phyloP scores from a whole-genome alignment of 2,329 filamentous ascomycete genomes.

The Apiospora saccharicola region DNA sequence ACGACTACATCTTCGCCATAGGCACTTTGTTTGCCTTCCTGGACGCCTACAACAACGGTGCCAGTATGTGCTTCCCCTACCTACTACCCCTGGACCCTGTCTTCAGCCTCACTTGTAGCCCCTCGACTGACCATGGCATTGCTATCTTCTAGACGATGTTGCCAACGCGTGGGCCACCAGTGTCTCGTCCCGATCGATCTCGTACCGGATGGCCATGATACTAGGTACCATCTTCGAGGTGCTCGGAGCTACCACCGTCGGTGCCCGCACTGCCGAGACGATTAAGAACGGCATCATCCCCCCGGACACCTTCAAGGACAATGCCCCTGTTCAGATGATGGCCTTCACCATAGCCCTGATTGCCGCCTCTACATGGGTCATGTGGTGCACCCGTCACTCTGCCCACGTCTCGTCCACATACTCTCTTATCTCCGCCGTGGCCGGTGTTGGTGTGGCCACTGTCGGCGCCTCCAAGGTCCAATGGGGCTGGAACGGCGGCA shows the following conservation, averaged over 20 bases:
- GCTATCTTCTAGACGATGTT: slow-evolving; percentile 70
- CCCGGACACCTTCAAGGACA: slow-evolving; percentile 60
- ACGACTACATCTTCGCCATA: slow-evolving; percentile 77
- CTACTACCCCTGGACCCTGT: neutral
- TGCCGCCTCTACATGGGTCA: slow-evolving; percentile 75
- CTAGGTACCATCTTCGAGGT: slow-evolving; percentile 73
- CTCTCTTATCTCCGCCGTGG: slow-evolving; percentile 73
- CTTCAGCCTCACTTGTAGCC: neutral
- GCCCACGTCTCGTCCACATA: slow-evolving; percentile 78
- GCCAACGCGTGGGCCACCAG: slow-evolving; percentile 85
- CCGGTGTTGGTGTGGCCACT: slow-evolving; percentile 73
- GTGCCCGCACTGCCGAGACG: slow-evolving; percentile 74
- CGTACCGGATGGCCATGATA: slow-evolving; percentile 74
- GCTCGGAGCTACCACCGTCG: slow-evolving; percentile 71
- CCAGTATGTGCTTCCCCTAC: slow-evolving; percentile 63
- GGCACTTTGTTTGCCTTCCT: slow-evolving; percentile 80
- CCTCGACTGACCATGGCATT: slow-evolving; percentile 1
- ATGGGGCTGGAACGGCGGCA: slow-evolving; percentile 74
- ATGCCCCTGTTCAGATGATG: slow-evolving; percentile 73
- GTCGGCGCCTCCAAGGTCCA: slow-evolving; percentile 67
- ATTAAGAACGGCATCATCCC: slow-evolving; percentile 83
- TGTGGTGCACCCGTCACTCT: slow-evolving; percentile 80
- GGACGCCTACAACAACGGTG: slow-evolving; percentile 81
- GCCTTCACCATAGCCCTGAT: slow-evolving; percentile 71
- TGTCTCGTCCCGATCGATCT: slow-evolving; percentile 79